Conservation (phyloP, 2,329 filamentous ascomycete genomes). For the Pseudogymnoascus sp. region DNA sequence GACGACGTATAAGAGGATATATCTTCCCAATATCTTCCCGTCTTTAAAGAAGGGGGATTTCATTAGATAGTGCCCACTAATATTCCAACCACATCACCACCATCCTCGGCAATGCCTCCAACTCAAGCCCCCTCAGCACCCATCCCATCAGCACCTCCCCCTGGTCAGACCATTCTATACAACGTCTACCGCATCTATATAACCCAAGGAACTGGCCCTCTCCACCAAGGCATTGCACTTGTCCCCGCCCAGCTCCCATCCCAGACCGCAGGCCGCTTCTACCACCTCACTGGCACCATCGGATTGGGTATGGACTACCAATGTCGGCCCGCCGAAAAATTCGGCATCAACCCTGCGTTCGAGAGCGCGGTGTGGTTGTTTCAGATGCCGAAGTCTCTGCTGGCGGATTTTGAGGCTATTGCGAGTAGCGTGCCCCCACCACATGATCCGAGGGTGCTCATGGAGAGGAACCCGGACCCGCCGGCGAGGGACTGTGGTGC, state of each 20-base stretch:
- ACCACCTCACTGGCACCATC: neutral
- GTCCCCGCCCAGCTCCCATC: neutral
- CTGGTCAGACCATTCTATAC: neutral
- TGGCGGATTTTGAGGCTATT: neutral
- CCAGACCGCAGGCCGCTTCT: neutral
- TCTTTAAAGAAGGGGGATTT: neutral
- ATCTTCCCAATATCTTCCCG: neutral
- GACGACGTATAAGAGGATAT: neutral
- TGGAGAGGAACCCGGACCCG: neutral
- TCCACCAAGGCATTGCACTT: neutral
- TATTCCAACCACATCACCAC: neutral
- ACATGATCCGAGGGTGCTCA: neutral
- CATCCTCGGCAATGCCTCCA: neutral
- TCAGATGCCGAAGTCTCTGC: neutral
- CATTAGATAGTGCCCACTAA: neutral
- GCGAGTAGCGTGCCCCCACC: neutral
- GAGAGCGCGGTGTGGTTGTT: neutral
- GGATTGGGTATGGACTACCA: neutral
- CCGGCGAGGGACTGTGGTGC: neutral
- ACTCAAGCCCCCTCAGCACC: neutral
- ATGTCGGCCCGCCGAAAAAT: neutral
- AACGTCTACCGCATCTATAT: neutral
- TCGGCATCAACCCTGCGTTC: neutral
- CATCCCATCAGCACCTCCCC: neutral
- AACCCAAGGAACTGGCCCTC: neutral